Evolutionary conservation across 345 rosid genomes (phyloP), one percentile per base, ranked within the genome.

Genomic region (Excoecaria agallocha): DNA sequence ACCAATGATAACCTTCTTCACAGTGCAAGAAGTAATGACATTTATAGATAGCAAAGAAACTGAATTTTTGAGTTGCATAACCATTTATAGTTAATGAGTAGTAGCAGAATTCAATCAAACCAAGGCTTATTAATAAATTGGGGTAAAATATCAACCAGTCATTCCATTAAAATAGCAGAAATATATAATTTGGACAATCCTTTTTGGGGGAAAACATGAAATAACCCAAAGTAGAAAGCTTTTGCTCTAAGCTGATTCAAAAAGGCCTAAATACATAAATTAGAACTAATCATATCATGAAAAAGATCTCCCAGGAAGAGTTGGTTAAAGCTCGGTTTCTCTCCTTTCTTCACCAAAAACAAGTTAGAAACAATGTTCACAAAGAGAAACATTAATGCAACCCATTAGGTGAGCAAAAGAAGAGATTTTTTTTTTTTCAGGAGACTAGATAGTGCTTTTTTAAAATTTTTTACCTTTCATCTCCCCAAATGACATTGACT

Each of bases 401-500:
- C 46, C 68, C 16, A 54, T 12, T 7, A 65, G 17, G 15, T 30
- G 25, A 43, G 17, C 43, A 25, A 52, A 71, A 45, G n/a, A 67
- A 1, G 17, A 24, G 12, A n/a, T n/a, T n/a, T 4, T 25, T 24
- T 67, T 4, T 43, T 5, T 12, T 10, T 6, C 1, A 43, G 10
- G 8, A 43, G 46, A 3, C 19, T 12, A 12, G 20, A 8, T n/a
- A 13, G n/a, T 22, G 0, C 1, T 43, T 35, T 13, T 24, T 25
- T n/a, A n/a, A n/a, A n/a, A n/a, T n/a, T 1, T 12, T 37, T 70
- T 79, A 91, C 99, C 99, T 96, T 76, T 96, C 99, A 76, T 96
- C 99, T n/a, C 92, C 92, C 99, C 99, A 96, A 58, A 96, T 90
- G 84, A 90, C 94, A 79, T 93, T 93, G 80, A 96, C 88, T 90